These are phyloP conservation scores for Solanum sitiens DNA, from an alignment of 257 asterid genomes.

Conservation along the genomic window DNA sequence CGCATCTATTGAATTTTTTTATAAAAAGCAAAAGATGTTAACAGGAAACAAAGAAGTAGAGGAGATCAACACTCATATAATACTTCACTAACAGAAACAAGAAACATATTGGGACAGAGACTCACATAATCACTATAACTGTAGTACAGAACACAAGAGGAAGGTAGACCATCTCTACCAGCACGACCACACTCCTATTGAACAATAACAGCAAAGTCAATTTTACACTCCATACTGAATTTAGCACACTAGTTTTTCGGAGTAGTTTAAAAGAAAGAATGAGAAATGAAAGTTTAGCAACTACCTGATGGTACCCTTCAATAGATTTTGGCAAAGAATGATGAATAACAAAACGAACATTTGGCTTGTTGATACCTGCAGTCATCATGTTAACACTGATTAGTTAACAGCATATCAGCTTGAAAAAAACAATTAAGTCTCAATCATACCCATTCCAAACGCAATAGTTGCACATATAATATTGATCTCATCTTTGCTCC, in stretches of 20 bases:
- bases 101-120: slow-evolving; percentile 4
- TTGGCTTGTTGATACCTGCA: slow-evolving; percentile 97
- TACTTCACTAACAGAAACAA: background rate
- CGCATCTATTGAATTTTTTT: slow-evolving; percentile 45
- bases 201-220: background rate
- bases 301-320: slow-evolving; percentile 97
- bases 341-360: slow-evolving; percentile 98
- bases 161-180: slow-evolving; percentile 94
- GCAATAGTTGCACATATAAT: slow-evolving; percentile 97
- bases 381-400: slow-evolving; percentile 1
- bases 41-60: background rate
- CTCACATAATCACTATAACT: slow-evolving; percentile 90
- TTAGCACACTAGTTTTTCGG: background rate
- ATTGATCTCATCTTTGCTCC: slow-evolving; percentile 98
- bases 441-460: slow-evolving; percentile 82
- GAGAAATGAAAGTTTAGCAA: slow-evolving; percentile 4
- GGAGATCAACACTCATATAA: background rate
- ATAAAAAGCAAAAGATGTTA: background rate
- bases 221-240: background rate
- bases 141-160: slow-evolving; percentile 89
- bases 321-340: slow-evolving; percentile 98
- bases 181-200: slow-evolving; percentile 99
- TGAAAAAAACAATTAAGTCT: background rate
- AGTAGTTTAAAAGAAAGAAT: slow-evolving; percentile 1
- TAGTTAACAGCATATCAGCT: background rate